These are phyloP conservation scores for Sugiyamaella qingdaonensis DNA, from an alignment of 805 yeast genomes.

Conservation along the genomic window DNA sequence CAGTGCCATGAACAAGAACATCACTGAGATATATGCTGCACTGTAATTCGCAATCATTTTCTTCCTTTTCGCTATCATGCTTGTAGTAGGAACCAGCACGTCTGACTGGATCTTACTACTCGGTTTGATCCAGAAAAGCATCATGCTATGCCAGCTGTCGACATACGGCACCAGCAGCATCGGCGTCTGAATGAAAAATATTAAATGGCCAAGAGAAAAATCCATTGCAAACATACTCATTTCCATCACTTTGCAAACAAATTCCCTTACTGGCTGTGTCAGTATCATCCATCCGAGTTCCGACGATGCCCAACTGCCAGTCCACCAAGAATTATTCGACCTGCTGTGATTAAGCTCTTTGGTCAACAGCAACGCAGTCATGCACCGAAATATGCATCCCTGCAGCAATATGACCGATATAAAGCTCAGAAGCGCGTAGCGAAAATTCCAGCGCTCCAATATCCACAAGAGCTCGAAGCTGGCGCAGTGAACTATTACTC, in stretches of 20 bases:
- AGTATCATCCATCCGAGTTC: constrained; percentile 79
- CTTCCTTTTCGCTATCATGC: constrained; percentile 36
- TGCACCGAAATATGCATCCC: constrained; percentile 48
- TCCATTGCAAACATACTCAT: constrained; percentile 88
- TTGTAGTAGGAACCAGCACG: constrained; percentile 23
- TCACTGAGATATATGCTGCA: constrained; percentile 55
- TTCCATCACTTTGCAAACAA: constrained; percentile 79
- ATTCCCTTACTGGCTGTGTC: constrained; percentile 83
- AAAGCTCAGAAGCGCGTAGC: constrained; percentile 58
- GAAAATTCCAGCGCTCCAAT: constrained; percentile 62
- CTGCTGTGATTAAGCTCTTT: constrained; percentile 55
- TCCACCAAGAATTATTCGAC: constrained; percentile 68
- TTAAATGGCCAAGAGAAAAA: constrained; percentile 76
- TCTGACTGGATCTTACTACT: constrained; percentile 72
- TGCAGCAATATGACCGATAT: constrained; percentile 55
- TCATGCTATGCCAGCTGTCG: constrained; percentile 88
- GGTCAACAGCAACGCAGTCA: constrained; percentile 50
- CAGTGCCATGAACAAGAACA: constrained; percentile 57
- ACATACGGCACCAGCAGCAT: constrained; percentile 69
- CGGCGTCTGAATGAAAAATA: constrained; percentile 79
- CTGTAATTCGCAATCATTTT: constrained; percentile 84
- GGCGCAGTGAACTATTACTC: constrained; percentile 49
- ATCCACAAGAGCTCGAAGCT: constrained; percentile 63
- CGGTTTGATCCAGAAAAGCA: constrained; percentile 95
- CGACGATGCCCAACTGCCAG: constrained; percentile 45